Evolutionary conservation across 805 yeast genomes (phyloP).

Genomic region (Jamesozyma jinghongensis): DNA sequence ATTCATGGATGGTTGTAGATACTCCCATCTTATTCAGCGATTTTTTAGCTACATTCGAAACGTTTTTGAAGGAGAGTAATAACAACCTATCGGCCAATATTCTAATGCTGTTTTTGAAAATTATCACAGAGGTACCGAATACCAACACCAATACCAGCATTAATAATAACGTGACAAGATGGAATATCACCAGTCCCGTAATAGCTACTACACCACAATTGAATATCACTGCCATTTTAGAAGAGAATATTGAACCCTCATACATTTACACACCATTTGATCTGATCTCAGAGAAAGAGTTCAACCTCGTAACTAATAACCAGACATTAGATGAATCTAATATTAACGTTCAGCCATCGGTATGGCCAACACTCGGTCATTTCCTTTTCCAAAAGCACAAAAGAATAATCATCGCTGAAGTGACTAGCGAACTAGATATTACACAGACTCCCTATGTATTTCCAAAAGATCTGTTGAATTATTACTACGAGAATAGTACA

Average conservation of each 20-base stretch:
- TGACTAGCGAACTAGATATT: constrained; percentile 21
- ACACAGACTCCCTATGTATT: constrained; percentile 29
- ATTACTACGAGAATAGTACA: constrained; percentile 14
- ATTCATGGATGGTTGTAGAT: constrained; percentile 18
- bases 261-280: constrained; percentile 27
- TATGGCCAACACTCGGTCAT: constrained; percentile 31
- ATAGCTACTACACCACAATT: not conserved
- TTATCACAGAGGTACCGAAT: constrained; percentile 4
- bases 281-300: constrained; percentile 15
- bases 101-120: constrained; percentile 34
- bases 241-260: constrained; percentile 10
- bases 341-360: constrained; percentile 2
- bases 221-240: constrained; percentile 16
- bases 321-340: too few relatives aligned
- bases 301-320: not conserved
- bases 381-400: constrained; percentile 31
- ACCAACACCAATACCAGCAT: not conserved
- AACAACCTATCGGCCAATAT: constrained; percentile 39
- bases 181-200: not conserved
- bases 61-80: constrained; percentile 35
- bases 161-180: not conserved
- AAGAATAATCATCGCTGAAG: constrained; percentile 33
- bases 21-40: constrained; percentile 19
- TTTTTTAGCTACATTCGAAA: constrained; percentile 25
- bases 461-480: constrained; percentile 17